Base-by-base conservation (phyloP, 768 basidiomycete genomes). In the Podaxis sp. region DNA sequence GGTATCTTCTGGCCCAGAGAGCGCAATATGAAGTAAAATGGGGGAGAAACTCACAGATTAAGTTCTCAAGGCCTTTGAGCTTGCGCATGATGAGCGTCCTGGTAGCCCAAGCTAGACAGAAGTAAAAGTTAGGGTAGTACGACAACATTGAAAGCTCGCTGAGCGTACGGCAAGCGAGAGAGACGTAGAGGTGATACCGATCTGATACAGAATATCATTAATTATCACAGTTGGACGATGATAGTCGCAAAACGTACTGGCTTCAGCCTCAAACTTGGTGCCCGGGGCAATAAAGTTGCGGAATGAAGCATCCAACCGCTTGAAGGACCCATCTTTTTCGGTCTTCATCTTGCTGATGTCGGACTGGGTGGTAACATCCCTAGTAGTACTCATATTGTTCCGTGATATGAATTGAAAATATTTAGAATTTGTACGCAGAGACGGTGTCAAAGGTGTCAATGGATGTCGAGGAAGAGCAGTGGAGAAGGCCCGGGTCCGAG, bases 181-280 rank as follows among this genome's bases (percentile, higher is more conserved):
- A 91, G 63, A 97, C 92, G 69, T 93, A 96, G 67, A 96, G 91
- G 68, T 92, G 92, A 73, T 98, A 98, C 51, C 96, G 88, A 64
- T 87, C 94, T 94, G 36, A 33, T 22, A 33, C 13, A 67, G n/a
- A 59, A 54, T n/a, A 12, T 12, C 11, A 55, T 4, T 38, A 56
- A 54, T 6, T 57, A 64, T 57, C 38, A 38, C n/a, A 33, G 22
- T 26, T 19, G 49, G 12, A 9, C 22, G 8, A 22, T 28, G 26
- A 28, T 24, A 11, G 51, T n/a, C 40, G 28, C n/a, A 53, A 22
- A 38, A 72, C 82, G 57, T 64, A 90, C 93, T 92, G 75, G 79
- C 84, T 73, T 95, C 95, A 1, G 96, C 88, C 51, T 84, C 76
- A 59, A 77, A 79, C 63, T 68, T 70, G 7, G 76, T 74, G 0